These are phyloP conservation scores for Leccinum boreale DNA, from an alignment of 768 basidiomycete genomes.

Conservation along the genomic window DNA sequence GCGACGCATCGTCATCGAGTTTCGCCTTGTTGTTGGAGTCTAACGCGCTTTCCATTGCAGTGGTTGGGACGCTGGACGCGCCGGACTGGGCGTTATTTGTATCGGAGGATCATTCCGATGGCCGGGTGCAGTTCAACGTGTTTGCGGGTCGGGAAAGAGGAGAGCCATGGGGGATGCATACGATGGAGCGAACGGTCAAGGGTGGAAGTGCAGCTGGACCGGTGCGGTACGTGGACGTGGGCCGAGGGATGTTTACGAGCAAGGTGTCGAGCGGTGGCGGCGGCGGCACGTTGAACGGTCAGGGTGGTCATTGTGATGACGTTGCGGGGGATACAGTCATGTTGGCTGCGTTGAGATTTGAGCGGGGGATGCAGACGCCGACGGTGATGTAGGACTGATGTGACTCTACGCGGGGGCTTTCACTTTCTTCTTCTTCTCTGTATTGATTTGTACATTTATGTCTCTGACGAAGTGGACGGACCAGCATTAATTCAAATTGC, in stretches of 20 bases:
- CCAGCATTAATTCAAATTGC: no score
- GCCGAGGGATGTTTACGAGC: conserved; percentile 38
- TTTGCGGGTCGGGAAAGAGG: conserved; percentile 47
- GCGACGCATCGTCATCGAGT: background rate
- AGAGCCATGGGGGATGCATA: conserved; percentile 74
- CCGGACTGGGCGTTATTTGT: conserved; percentile 75
- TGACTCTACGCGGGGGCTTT: background rate
- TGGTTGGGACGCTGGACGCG: conserved; percentile 69
- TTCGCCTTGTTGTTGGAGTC: background rate
- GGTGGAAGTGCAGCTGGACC: conserved; percentile 41
- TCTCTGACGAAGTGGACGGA: background rate
- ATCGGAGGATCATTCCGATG: conserved; percentile 64
- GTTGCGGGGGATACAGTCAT: conserved; percentile 50
- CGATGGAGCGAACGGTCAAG: conserved; percentile 48
- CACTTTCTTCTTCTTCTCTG: no score
- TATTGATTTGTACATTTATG: no score
- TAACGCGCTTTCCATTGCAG: conserved; percentile 24
- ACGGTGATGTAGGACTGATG: conserved; percentile 36
- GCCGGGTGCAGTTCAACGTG: conserved; percentile 70
- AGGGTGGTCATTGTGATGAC: conserved; percentile 19
- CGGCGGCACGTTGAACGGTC: conserved; percentile 6
- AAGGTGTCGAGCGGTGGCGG: conserved; percentile 46
- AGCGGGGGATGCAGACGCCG: conserved; percentile 55
- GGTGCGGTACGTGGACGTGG: conserved; percentile 42
- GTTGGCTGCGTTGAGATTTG: conserved; percentile 63